Evolutionary conservation across 2,329 filamentous ascomycete species (phyloP), one percentile per base, ranked within the genome.

Genomic region (Calycina herbarum): DNA sequence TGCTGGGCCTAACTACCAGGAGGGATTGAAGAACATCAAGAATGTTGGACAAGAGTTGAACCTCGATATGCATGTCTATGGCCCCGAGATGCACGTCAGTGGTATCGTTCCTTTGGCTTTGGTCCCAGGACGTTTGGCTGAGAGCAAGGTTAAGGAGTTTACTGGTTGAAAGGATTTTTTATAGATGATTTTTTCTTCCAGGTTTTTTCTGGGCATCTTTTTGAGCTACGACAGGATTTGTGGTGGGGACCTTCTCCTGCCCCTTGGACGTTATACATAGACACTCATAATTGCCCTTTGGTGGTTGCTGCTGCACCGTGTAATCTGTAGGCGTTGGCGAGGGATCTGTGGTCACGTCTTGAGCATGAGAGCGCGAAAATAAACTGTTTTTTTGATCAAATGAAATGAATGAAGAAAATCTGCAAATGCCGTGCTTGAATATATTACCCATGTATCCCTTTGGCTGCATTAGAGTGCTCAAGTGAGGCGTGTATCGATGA

Each of bases 11-110:
- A 99, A 99, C 87, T 99, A 96, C 88, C 95, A 99, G 83, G 95
- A 99, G 83, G 95, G 95, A 83, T 90, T 99, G 72, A 97, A 97
- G 89, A 99, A 98, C 88, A 97, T 99, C 88, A 98, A 98, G 88
- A 87, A 89, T 60, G 94, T 96, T 67, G 95, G 93, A 68, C 88
- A 94, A 79, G 95, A 99, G 84, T 88, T 99, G 67, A 92, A 92
- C 73, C 87, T 99, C 57, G 88, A 97, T 82, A 97, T 98, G 92
- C 93, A 98, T 82, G 89, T 92, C 59, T 92, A 87, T 77, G 89
- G 89, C 60, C 89, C 89, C 15, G 89, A 92, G 80, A 91, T 91
- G 89, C 89, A 91, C 81, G 94, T 99, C 75, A 94, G 90, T 62
- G 95, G 95, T 79, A 98, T 98, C 77, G 94, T 99, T 72, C 94